These are phyloP conservation scores for Linum trigynum DNA, from an alignment of 345 rosid species.

Conservation along the genomic window DNA sequence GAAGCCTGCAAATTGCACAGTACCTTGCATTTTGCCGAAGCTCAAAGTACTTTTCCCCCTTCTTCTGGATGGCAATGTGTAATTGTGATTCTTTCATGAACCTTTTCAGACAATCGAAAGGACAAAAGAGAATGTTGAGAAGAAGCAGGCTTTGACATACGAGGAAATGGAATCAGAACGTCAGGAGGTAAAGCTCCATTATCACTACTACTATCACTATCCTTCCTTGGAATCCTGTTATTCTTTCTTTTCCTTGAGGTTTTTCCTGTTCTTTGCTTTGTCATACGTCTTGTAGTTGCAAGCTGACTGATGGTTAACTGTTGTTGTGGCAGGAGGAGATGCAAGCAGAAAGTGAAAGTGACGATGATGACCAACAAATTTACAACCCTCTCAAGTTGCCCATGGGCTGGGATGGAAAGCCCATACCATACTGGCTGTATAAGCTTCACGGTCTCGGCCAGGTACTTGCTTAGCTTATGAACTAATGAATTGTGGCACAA, in stretches of 20 bases:
- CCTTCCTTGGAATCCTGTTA: too few species aligned
- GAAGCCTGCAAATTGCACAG: not conserved
- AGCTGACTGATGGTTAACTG: not conserved
- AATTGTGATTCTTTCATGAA: constrained; percentile 2
- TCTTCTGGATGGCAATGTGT: not conserved
- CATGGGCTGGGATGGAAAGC: constrained; percentile 99
- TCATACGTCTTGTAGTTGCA: not conserved
- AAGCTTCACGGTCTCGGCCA: constrained; percentile 99
- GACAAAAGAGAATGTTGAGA: constrained; percentile 76
- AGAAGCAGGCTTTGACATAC: constrained; percentile 89
- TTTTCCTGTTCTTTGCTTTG: not conserved
- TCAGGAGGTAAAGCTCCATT: constrained; percentile 46
- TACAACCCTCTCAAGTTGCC: constrained; percentile 94
- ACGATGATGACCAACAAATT: constrained; percentile 89
- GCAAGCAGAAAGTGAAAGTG: constrained; percentile 86
- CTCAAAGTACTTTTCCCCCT: not conserved
- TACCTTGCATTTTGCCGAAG: not conserved
- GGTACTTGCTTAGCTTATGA: constrained; percentile 28
- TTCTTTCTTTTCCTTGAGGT: not conserved
- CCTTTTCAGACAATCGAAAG: constrained; percentile 48
- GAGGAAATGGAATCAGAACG: constrained; percentile 98
- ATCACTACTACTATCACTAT: too few species aligned
- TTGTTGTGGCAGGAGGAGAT: constrained; percentile 62
- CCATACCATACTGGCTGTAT: constrained; percentile 98
- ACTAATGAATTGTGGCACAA: too few species aligned